Evolutionary conservation across 1,139 yeast genomes (phyloP).

Genomic region (Pichia sp.): DNA sequence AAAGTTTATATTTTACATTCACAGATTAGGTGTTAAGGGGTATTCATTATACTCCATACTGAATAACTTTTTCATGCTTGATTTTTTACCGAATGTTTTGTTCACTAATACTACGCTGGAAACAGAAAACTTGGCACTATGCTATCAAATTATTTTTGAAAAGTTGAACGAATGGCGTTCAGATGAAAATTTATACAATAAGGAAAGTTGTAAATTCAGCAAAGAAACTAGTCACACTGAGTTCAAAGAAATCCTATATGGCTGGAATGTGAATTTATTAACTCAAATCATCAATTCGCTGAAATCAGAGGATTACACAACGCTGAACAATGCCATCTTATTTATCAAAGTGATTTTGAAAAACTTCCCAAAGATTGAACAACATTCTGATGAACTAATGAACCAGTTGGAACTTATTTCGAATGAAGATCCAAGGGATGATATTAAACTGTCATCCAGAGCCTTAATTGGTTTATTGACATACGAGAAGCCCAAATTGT

Average conservation of each 20-base stretch:
- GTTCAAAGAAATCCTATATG: constrained; percentile 37
- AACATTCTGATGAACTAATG: constrained; percentile 52
- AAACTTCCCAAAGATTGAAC: constrained; percentile 61
- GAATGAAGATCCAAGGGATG: constrained; percentile 60
- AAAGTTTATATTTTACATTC: constrained; percentile 47
- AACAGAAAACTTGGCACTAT: constrained; percentile 77
- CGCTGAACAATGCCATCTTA: constrained; percentile 73
- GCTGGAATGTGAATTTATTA: constrained; percentile 48
- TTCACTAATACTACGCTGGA: constrained; percentile 70
- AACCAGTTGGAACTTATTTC: constrained; percentile 42
- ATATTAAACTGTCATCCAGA: constrained; percentile 68
- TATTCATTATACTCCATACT: constrained; percentile 39
- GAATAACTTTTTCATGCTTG: constrained; percentile 40
- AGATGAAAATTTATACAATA: constrained; percentile 22
- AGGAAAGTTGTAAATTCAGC: constrained; percentile 25
- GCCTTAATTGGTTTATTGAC: constrained; percentile 70
- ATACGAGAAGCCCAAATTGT: constrained; percentile 49
- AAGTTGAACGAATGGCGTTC: constrained; percentile 33
- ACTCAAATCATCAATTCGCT: constrained; percentile 43
- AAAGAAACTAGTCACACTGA: constrained; percentile 26
- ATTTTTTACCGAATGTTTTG: constrained; percentile 44
- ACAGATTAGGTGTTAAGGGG: constrained; percentile 34
- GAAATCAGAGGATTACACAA: constrained; percentile 59
- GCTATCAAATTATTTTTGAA: constrained; percentile 50
- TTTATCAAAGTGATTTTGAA: constrained; percentile 57